These are phyloP conservation scores for Cryphonectria carpinicola DNA, from an alignment of 2,329 filamentous ascomycete genomes.

Conservation along the genomic window DNA sequence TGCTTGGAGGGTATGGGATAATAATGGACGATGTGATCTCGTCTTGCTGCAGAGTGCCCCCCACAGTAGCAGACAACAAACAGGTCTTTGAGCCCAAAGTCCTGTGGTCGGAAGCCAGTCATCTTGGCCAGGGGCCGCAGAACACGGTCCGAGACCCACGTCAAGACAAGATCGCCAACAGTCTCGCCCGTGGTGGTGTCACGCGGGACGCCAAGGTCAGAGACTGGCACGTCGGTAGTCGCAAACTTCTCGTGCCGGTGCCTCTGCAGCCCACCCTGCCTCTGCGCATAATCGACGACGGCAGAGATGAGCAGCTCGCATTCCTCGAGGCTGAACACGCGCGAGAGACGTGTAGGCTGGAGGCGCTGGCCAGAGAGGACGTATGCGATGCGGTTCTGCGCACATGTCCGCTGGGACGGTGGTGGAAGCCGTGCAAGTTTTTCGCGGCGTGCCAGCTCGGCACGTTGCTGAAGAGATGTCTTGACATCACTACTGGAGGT, in stretches of 20 bases:
- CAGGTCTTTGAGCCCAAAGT: slow-evolving; percentile 26
- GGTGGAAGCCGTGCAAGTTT: slow-evolving; percentile 26
- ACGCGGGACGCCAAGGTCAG: slow-evolving; percentile 9
- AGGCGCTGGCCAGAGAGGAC: slow-evolving; percentile 25
- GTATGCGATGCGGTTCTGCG: slow-evolving; percentile 26
- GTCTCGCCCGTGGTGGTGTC: neutral
- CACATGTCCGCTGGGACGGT: slow-evolving; percentile 16
- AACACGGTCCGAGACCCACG: slow-evolving; percentile 17
- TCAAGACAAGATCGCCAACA: slow-evolving; percentile 11
- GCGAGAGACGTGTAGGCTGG: slow-evolving; percentile 16
- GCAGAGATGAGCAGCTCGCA: slow-evolving; percentile 21
- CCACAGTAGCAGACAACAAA: slow-evolving; percentile 26
- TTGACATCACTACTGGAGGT: neutral
- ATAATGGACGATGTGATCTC: neutral
- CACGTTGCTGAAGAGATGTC: slow-evolving; percentile 13
- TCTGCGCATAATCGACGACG: slow-evolving; percentile 18
- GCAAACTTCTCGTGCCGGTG: slow-evolving; percentile 26
- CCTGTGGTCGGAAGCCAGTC: slow-evolving; percentile 19
- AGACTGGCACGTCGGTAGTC: slow-evolving; percentile 27
- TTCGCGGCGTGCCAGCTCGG: slow-evolving; percentile 22
- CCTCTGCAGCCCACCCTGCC: slow-evolving; percentile 23
- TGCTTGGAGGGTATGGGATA: slow-evolving; percentile 27
- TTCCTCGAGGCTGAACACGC: slow-evolving; percentile 17
- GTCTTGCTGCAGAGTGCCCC: neutral
- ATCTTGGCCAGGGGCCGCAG: slow-evolving; percentile 14